Evolutionary conservation across 1,284 basidiomycete species (phyloP).

Genomic region (Termitomyces sp.): DNA sequence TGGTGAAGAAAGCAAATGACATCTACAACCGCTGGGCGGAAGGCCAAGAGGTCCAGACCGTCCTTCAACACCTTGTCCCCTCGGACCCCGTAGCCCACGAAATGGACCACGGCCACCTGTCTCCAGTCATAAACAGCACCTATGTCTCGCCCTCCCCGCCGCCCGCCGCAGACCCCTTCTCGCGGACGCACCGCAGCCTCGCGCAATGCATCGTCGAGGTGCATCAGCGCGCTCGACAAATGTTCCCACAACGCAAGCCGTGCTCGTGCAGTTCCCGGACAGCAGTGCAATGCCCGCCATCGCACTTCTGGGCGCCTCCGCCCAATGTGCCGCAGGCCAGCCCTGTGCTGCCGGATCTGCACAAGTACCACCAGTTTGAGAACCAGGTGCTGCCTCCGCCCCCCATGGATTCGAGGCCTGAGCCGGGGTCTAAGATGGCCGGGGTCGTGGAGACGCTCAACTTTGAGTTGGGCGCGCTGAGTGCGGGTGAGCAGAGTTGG

Average conservation of each 20-base stretch:
- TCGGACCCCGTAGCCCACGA: conserved; percentile 24
- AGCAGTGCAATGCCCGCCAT: conserved; percentile 30
- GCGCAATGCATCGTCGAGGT: conserved; percentile 41
- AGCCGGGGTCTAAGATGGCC: conserved; percentile 30
- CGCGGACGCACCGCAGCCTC: conserved; percentile 32
- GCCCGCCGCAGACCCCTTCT: conserved; percentile 30
- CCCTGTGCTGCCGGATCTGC: conserved; percentile 28
- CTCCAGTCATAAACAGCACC: background rate
- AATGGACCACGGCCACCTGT: conserved; percentile 1
- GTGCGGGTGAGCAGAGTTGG: conserved; percentile 36
- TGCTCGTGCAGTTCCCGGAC: conserved; percentile 32
- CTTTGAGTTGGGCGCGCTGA: conserved; percentile 41
- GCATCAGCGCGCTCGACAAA: conserved; percentile 34
- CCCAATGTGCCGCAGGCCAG: conserved; percentile 26
- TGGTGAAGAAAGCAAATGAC: conserved; percentile 41
- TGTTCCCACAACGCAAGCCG: conserved; percentile 37
- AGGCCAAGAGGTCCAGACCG: conserved; percentile 36
- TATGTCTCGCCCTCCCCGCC: conserved; percentile 18
- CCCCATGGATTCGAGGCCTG: conserved; percentile 12
- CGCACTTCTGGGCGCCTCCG: conserved; percentile 38
- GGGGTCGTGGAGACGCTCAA: conserved; percentile 37
- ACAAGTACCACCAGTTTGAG: conserved; percentile 4
- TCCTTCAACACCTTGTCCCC: conserved; percentile 34
- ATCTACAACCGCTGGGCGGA: conserved; percentile 40
- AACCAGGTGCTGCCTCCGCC: background rate